phyloP scores from a whole-genome alignment of 2,329 filamentous ascomycete species.

The Neocatenulostroma microsporum region DNA sequence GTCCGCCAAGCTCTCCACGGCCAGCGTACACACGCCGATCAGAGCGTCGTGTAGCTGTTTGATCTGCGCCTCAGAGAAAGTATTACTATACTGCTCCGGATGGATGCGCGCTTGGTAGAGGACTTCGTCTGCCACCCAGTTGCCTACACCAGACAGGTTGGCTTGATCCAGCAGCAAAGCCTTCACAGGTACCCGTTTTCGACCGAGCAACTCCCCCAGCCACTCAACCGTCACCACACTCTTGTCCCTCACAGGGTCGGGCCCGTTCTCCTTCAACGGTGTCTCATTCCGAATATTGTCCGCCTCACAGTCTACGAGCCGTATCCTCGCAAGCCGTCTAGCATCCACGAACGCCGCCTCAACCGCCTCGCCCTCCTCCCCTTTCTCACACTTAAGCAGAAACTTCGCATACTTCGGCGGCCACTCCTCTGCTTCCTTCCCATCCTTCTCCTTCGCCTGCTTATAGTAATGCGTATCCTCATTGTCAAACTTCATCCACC shows the following conservation, averaged over 20 bases:
- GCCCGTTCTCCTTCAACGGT: constrained; percentile 84
- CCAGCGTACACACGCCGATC: constrained; percentile 69
- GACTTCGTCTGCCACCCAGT: constrained; percentile 96
- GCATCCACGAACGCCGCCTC: constrained; percentile 75
- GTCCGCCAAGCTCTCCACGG: constrained; percentile 71
- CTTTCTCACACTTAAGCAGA: constrained; percentile 51
- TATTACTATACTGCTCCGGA: constrained; percentile 86
- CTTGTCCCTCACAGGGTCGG: constrained; percentile 80
- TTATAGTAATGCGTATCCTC: constrained; percentile 76
- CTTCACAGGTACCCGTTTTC: constrained; percentile 80
- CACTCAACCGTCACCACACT: constrained; percentile 70
- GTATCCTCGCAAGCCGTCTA: constrained; percentile 68
- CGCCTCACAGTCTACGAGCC: constrained; percentile 72
- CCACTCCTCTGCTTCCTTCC: constrained; percentile 55
- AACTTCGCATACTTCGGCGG: constrained; percentile 91
- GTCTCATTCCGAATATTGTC: constrained; percentile 65
- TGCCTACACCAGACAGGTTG: constrained; percentile 85
- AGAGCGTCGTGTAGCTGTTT: constrained; percentile 64
- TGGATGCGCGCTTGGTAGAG: constrained; percentile 83
- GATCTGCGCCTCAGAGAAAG: constrained; percentile 65
- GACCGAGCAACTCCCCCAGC: constrained; percentile 60
- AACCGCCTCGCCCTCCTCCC: constrained; percentile 39
- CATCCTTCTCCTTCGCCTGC: constrained; percentile 44
- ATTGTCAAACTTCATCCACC: constrained; percentile 83
- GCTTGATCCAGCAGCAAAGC: constrained; percentile 80